Evolutionary conservation across 2,329 filamentous ascomycete genomes (phyloP).

Genomic region (Botrytis pseudocinerea): DNA sequence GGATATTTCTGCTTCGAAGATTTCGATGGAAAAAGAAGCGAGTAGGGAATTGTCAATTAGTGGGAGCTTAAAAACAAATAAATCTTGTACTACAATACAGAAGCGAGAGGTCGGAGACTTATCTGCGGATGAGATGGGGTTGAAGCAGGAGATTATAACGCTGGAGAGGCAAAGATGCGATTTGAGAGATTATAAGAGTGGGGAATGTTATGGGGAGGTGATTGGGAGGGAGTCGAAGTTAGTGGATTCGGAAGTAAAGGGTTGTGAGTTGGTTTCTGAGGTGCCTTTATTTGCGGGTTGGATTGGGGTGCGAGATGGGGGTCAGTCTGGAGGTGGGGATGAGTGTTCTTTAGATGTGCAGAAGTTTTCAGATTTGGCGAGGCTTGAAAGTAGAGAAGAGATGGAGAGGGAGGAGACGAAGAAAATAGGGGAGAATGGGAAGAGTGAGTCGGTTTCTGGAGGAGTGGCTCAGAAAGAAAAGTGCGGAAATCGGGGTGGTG

Average conservation of each 20-base stretch:
- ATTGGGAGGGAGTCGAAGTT: neutral
- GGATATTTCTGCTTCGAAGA: neutral
- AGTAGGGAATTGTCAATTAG: neutral
- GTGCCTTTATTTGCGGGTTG: neutral
- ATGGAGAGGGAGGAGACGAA: neutral
- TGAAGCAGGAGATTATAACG: neutral
- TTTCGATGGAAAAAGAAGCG: neutral
- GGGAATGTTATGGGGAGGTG: accelerated
- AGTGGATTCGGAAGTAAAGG: neutral
- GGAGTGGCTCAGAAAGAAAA: neutral
- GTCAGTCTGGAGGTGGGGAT: neutral
- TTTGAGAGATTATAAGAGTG: neutral
- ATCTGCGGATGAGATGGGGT: neutral
- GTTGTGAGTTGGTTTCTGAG: neutral
- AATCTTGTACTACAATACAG: too few relatives aligned
- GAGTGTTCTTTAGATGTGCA: neutral
- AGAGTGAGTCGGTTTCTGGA: too few relatives aligned
- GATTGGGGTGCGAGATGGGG: neutral
- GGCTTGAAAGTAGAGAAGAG: neutral
- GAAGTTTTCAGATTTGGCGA: neutral
- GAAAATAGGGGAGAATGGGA: too few relatives aligned
- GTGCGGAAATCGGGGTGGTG: neutral
- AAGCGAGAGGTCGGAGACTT: too few relatives aligned
- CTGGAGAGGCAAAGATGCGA: neutral
- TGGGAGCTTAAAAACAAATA: neutral